phyloP scores from a whole-genome alignment of 2,329 filamentous ascomycete genomes.

The Alternaria sp. region DNA sequence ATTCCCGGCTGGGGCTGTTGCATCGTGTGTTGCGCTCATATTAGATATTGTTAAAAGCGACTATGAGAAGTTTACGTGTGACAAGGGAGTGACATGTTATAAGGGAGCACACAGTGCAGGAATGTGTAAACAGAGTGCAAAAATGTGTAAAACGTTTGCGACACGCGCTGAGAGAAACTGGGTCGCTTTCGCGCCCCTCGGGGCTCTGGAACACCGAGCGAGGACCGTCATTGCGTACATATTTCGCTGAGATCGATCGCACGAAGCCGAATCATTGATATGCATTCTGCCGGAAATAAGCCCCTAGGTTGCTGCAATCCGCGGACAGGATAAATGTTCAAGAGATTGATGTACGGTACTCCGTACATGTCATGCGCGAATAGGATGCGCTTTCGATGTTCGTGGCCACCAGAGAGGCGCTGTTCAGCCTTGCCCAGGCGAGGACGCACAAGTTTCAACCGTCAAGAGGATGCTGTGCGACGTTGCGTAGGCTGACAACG shows the following conservation, averaged over 20 bases:
- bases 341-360: neutral
- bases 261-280: neutral
- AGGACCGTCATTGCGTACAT: constrained; percentile 10
- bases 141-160: constrained; percentile 1
- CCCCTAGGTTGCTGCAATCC: neutral
- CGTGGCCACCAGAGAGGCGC: neutral
- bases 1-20: neutral
- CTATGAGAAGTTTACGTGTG: neutral
- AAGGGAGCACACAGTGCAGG: neutral
- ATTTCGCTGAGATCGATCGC: constrained; percentile 17
- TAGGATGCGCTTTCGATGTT: neutral
- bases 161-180: constrained; percentile 5
- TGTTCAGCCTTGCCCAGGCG: constrained; percentile 1
- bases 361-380: neutral
- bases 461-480: neutral
- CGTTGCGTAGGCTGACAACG: constrained; percentile 8
- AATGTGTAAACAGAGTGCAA: neutral
- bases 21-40: constrained; percentile 19
- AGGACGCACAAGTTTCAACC: neutral
- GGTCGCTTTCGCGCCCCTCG: constrained; percentile 8
- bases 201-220: constrained; percentile 15
- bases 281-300: constrained; percentile 7
- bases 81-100: constrained; percentile 11
- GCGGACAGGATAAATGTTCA: neutral
- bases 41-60: neutral